phyloP scores from a whole-genome alignment of 2,329 filamentous ascomycete species.

The Madurella fahalii region DNA sequence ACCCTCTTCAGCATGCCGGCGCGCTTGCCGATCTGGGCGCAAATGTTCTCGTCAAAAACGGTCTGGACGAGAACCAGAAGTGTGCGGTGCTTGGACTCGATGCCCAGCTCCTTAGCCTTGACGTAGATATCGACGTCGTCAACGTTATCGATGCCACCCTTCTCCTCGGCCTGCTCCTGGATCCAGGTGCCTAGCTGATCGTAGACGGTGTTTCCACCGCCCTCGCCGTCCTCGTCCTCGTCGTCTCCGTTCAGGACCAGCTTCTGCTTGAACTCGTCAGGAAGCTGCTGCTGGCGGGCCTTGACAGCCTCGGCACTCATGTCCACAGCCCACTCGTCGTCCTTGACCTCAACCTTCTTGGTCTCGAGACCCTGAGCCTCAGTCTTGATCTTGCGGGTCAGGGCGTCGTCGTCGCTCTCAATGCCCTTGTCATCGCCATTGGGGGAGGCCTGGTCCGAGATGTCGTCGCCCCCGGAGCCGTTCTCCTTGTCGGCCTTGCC shows the following conservation, averaged over 20 bases:
- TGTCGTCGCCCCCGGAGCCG: constrained; percentile 58
- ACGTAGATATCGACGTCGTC: constrained; percentile 89
- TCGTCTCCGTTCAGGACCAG: constrained; percentile 75
- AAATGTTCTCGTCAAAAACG: constrained; percentile 86
- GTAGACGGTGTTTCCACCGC: constrained; percentile 70
- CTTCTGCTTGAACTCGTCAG: constrained; percentile 90
- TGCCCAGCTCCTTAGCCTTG: constrained; percentile 94
- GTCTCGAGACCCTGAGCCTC: constrained; percentile 46
- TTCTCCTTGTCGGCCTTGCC: constrained; percentile 55
- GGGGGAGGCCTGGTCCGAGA: constrained; percentile 29
- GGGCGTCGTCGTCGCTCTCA: constrained; percentile 76
- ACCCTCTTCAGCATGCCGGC: constrained; percentile 85
- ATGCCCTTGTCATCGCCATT: constrained; percentile 51
- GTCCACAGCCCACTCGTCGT: constrained; percentile 93
- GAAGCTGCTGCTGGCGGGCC: constrained; percentile 87
- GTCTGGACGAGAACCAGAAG: constrained; percentile 88
- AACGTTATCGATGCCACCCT: constrained; percentile 72
- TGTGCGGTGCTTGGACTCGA: constrained; percentile 91
- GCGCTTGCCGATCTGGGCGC: constrained; percentile 80
- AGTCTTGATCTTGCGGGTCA: constrained; percentile 73
- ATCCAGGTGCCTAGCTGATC: constrained; percentile 95
- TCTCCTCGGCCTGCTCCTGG: constrained; percentile 64
- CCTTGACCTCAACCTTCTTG: constrained; percentile 57
- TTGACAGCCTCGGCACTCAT: constrained; percentile 94
- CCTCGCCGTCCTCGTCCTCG: constrained; percentile 77